These are phyloP conservation scores for Pseudogymnoascus sp. DNA, from an alignment of 2,329 filamentous ascomycete species.

Conservation along the genomic window DNA sequence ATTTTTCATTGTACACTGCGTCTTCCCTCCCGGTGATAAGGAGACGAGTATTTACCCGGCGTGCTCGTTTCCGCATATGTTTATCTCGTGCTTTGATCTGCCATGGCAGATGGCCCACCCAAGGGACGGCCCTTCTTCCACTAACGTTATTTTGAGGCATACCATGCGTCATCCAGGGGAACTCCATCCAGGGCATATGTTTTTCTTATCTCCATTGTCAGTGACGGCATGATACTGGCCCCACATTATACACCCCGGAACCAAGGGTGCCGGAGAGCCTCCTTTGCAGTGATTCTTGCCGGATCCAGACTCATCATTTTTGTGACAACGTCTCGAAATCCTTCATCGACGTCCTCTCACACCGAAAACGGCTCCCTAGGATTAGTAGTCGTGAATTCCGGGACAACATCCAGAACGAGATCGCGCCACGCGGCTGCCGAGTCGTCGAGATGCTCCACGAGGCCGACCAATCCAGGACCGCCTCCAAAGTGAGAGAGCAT, in stretches of 20 bases:
- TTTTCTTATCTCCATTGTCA: not conserved
- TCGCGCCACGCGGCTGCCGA: not conserved
- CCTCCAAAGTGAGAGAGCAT: conserved; percentile 42
- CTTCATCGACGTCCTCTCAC: conserved; percentile 33
- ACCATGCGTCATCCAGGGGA: not conserved
- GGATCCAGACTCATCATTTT: conserved; percentile 36
- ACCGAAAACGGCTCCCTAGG: conserved; percentile 35
- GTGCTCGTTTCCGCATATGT: not conserved
- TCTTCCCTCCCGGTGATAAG: too few relatives aligned
- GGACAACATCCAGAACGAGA: not conserved
- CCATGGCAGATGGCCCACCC: not conserved
- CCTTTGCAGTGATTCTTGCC: conserved; percentile 31
- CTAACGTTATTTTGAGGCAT: not conserved
- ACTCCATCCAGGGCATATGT: not conserved
- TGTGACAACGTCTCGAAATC: conserved; percentile 34
- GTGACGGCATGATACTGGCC: not conserved
- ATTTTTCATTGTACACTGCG: too few relatives aligned
- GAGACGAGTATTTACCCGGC: not conserved
- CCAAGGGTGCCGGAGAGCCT: conserved; percentile 31
- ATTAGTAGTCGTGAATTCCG: conserved; percentile 25
- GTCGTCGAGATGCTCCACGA: conserved; percentile 35
- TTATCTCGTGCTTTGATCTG: not conserved
- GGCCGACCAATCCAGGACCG: conserved; percentile 32
- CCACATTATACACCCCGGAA: conserved; percentile 23
- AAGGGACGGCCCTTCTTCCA: not conserved